phyloP scores from a whole-genome alignment of 75 land plant genomes.

The Gnetum montanum region DNA sequence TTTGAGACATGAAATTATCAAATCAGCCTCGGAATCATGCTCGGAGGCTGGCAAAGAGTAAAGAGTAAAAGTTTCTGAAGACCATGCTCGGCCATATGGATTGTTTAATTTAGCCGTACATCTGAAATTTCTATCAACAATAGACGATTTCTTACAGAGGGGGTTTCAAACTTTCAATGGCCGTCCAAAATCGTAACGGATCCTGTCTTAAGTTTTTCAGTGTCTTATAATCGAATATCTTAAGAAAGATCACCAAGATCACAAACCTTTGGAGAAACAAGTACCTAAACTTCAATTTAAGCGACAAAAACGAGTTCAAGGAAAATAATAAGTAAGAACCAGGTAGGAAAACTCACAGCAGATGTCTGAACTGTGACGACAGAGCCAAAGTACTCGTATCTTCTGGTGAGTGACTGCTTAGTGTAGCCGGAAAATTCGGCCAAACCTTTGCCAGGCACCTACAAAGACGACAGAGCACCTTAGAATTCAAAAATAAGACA shows the following conservation, averaged over 20 bases:
- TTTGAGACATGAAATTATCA: no score
- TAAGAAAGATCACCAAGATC: neutral
- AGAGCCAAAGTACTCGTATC: slow-evolving; percentile 36
- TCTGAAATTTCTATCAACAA: no score
- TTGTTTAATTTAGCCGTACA: no score
- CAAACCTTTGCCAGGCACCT: slow-evolving; percentile 30
- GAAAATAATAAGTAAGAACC: neutral
- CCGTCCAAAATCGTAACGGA: neutral
- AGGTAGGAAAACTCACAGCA: slow-evolving; percentile 27
- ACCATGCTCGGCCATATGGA: no score
- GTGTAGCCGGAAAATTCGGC: slow-evolving; percentile 56
- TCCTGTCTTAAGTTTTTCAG: neutral
- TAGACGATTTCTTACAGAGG: no score
- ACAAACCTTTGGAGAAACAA: no score
- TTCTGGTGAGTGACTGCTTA: slow-evolving; percentile 31
- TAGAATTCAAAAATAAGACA: slow-evolving; percentile 1
- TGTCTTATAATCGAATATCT: neutral
- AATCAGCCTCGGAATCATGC: no score
- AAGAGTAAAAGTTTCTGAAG: no score
- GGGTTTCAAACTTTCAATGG: no score
- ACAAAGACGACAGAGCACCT: neutral
- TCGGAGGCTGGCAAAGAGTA: no score
- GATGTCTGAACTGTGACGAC: slow-evolving; percentile 55
- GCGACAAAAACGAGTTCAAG: neutral
- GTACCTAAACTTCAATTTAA: no score